These are phyloP conservation scores for Eugenia klotzschiana DNA, from an alignment of 441 rosid genomes.

Conservation along the genomic window DNA sequence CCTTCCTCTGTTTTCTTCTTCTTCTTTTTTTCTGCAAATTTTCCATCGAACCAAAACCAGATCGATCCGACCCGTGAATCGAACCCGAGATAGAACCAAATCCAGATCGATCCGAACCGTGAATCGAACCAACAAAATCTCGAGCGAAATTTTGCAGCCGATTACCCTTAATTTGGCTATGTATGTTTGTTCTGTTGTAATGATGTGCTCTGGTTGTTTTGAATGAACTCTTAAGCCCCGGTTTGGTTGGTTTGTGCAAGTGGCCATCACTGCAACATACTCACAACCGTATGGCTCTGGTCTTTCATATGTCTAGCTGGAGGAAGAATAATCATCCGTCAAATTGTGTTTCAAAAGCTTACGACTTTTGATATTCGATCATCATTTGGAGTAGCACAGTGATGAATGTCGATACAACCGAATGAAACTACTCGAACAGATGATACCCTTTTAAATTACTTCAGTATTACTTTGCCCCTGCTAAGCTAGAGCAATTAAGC, in stretches of 20 bases:
- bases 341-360: not conserved
- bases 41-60: not conserved
- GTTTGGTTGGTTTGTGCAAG: not conserved
- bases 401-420: not conserved
- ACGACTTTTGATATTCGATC: not conserved
- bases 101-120: not conserved
- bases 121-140: not conserved
- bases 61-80: not conserved
- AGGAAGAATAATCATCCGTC: not conserved
- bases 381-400: not conserved
- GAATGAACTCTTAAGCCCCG: not conserved
- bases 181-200: not conserved
- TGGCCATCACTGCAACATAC: not conserved
- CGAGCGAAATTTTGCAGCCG: not conserved
- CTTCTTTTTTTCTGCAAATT: rapidly evolving
- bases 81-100: not conserved
- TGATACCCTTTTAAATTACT: not conserved
- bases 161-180: not conserved
- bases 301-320: not conserved
- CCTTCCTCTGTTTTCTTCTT: not conserved
- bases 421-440: not conserved
- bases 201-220: not conserved
- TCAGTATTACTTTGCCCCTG: not conserved
- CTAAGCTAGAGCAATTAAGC: not conserved
- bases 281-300: not conserved